phyloP scores from a whole-genome alignment of 208 protist genomes.

The Phytomonas sp. region DNA sequence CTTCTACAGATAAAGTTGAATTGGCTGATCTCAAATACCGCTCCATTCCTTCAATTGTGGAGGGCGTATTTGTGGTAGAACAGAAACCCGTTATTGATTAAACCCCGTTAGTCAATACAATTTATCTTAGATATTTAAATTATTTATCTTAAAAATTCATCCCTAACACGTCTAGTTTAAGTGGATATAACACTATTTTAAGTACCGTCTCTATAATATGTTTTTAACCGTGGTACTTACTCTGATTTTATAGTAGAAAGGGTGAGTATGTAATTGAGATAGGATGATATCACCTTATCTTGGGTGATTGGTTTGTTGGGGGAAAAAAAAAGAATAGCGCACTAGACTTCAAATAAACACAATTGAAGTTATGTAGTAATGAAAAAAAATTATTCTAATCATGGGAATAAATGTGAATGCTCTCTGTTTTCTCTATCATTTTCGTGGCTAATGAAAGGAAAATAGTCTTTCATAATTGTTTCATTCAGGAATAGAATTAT shows the following conservation, averaged over 20 bases:
- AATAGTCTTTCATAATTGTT: not conserved
- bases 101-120: not conserved
- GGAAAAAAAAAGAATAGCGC: not conserved
- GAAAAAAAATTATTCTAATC: not conserved
- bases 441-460: not conserved
- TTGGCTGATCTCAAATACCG: slow-evolving; percentile 93
- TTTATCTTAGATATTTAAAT: slow-evolving; percentile 10
- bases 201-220: not conserved
- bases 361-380: not conserved
- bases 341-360: not conserved
- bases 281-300: not conserved
- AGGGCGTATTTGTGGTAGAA: slow-evolving; percentile 84
- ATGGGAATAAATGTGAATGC: not conserved
- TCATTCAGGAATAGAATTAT: not conserved
- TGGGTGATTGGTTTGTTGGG: not conserved
- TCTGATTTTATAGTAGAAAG: not conserved
- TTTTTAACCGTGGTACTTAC: not conserved
- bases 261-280: slow-evolving; percentile 1
- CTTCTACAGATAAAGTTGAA: slow-evolving; percentile 94
- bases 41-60: slow-evolving; percentile 58
- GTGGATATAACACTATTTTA: not conserved
- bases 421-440: slow-evolving; percentile 8
- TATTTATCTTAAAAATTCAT: not conserved
- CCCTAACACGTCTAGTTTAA: not conserved
- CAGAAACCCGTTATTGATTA: slow-evolving; percentile 31